Conservation (phyloP, 2,329 filamentous ascomycete species). For the Fusarium algeriense region DNA sequence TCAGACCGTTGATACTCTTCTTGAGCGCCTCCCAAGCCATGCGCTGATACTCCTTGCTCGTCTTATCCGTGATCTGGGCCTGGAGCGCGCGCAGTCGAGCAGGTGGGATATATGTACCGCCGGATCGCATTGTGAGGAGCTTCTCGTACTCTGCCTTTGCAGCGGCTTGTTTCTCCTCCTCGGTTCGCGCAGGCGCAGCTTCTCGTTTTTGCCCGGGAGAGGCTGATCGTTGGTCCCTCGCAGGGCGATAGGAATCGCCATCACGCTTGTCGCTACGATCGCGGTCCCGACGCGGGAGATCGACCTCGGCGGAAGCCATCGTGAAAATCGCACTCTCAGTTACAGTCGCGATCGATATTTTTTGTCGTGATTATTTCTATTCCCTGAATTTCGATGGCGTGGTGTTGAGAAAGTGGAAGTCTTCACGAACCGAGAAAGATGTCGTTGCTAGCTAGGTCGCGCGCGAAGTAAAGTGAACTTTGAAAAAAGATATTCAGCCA, state of each 20-base stretch:
- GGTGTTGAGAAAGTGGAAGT: constrained; percentile 20
- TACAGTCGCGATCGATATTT: constrained; percentile 8
- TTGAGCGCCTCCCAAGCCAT: constrained; percentile 99
- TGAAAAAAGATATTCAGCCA: constrained; percentile 44
- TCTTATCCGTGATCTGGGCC: constrained; percentile 96
- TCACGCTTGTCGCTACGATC: constrained; percentile 54
- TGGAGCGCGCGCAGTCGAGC: constrained; percentile 91
- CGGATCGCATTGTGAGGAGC: constrained; percentile 90
- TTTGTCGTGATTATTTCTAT: constrained; percentile 5
- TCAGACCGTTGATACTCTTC: constrained; percentile 97
- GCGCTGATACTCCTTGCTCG: constrained; percentile 95
- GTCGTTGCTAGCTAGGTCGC: constrained; percentile 33
- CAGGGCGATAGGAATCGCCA: constrained; percentile 65
- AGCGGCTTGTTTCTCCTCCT: constrained; percentile 87
- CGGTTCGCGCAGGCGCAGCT: constrained; percentile 63
- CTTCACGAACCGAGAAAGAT: constrained; percentile 22
- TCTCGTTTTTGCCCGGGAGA: constrained; percentile 52
- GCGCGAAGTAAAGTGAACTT: constrained; percentile 15
- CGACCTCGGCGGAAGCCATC: constrained; percentile 62
- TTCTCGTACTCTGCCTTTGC: constrained; percentile 96
- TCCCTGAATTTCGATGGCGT: constrained; percentile 24
- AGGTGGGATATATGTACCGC: constrained; percentile 96
- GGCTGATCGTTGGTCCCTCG: constrained; percentile 45
- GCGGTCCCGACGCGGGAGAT: constrained; percentile 56
- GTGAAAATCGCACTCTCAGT: constrained; percentile 10